Base-by-base conservation (phyloP, 148 eudicot genomes). In the Rhododendron griersonianum region DNA sequence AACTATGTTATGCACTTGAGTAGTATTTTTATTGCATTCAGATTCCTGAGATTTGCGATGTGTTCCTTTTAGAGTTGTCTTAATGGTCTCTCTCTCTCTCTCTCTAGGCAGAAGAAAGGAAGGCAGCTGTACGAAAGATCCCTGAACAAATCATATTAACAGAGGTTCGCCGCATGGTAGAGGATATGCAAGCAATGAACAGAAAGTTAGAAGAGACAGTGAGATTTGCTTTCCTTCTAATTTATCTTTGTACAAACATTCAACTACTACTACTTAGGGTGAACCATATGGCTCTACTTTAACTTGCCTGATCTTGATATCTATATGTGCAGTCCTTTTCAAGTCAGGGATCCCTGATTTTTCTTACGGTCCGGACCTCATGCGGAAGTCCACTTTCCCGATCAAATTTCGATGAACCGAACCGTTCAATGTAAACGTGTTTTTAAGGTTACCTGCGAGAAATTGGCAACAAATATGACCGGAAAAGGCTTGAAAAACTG, bases 111-210 rank as follows among this genome's bases (percentile, higher is more conserved):
- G 92, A 94, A 86, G 90, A 84, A 84, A 89, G 65, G 89, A 97
- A 95, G 85, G 95, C 87, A 51, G 93, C 94, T 25, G 57, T 92
- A 41, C 89, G 85, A 80, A 97, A 87, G 89, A 88, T 94, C 81
- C 99, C 99, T 73, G 99, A 97, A 88, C 96, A 95, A 84, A 86
- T 97, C 48, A 93, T 97, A 84, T 85, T 97, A 84, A 90, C 98
- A 59, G 99, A 97, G 92, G 98, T 97, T 84, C 94, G 98, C n/a
- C 90, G 84, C 51, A 95, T 97, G 98, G 99, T 97, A 78, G 93
- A 93, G 73, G 98, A 95, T 67, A 97, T 97, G 99, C 94, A 97
- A 89, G 88, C 94, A 71, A 84, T 97, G 84, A 97, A 97, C 87
- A 95, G 92, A 89, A 88, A 89, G 85, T 88, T 97, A 76, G 98